Conservation (phyloP, 2,329 filamentous ascomycete species). For the Hirsutella thompsonii region DNA sequence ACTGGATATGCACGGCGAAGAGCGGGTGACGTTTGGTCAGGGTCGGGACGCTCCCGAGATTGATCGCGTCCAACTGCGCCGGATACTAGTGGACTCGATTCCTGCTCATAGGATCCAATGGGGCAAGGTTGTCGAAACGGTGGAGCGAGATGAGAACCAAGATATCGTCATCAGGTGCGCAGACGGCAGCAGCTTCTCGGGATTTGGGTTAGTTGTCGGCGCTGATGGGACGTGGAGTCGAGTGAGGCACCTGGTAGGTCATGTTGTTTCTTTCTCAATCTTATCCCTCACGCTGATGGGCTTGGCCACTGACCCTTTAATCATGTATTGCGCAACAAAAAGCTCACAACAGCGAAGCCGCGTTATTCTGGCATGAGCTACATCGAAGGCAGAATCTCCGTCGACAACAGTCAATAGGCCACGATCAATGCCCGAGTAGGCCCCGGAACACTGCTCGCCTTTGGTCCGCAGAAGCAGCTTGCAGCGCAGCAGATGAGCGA, state of each 20-base stretch:
- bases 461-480: not conserved
- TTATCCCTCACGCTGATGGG: too few species aligned
- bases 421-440: not conserved
- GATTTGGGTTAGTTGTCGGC: not conserved
- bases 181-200: not conserved
- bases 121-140: not conserved
- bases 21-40: not conserved
- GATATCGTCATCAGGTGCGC: not conserved
- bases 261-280: too few species aligned
- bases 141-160: not conserved
- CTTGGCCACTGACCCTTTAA: not conserved
- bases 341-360: not conserved
- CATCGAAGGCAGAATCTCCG: not conserved
- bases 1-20: not conserved
- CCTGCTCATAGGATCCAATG: not conserved
- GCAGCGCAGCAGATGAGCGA: not conserved
- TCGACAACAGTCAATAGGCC: not conserved
- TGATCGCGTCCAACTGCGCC: not conserved
- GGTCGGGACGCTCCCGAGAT: not conserved
- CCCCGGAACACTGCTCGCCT: not conserved
- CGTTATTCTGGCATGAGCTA: not conserved
- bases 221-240: not conserved
- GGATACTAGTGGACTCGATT: not conserved
- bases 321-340: too few species aligned
- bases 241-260: not conserved